Evolutionary conservation across 345 rosid species (phyloP), one percentile per base, ranked within the genome.

Genomic region (Ceriops zippeliana): DNA sequence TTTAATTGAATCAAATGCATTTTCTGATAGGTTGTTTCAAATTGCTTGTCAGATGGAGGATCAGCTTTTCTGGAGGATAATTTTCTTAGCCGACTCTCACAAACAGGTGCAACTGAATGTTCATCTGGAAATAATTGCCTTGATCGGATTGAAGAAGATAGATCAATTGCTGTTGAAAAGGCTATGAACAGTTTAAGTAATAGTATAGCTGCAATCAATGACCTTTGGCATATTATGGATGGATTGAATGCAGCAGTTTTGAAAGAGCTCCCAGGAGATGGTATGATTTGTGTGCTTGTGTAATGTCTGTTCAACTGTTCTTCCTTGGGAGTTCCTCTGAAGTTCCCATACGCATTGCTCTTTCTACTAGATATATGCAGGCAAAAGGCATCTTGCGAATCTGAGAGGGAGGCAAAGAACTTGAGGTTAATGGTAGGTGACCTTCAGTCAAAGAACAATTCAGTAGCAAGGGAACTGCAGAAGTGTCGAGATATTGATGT

Each of bases 21-120:
- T 73, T 78, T 60, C 72, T 83, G 75, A 80, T 70, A 64, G 28
- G 46, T 24, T 63, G 28, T 65, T 68, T 69, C 53, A 56, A 74
- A 71, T 76, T 78, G 58, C 59, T 75, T 59, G 58, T 54, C 84
- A 91, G 99, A 75, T 70, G 90, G 70, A 69, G 70, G 69, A 56
- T 71, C 83, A 47, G 70, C 85, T 54, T 64, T 78, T 57, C 68
- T 73, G 4, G 81, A 85, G 79, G 89, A 87, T 58, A 85, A 80
- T 72, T 89, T 92, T 66, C 86, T 85, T 65, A 76, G 85, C 72
- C 87, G 97, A 52, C 91, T 96, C 21, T 74, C 74, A 17, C 92
- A 88, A 79, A 86, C 89, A 27, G 96, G 96, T 79, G 99, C 96
- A n/a, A 91, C 90, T 31, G 98, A 92, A 75, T 84, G 83, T 83